phyloP scores from a whole-genome alignment of 169 alveolate species.

The Amoebophrya sp. region DNA sequence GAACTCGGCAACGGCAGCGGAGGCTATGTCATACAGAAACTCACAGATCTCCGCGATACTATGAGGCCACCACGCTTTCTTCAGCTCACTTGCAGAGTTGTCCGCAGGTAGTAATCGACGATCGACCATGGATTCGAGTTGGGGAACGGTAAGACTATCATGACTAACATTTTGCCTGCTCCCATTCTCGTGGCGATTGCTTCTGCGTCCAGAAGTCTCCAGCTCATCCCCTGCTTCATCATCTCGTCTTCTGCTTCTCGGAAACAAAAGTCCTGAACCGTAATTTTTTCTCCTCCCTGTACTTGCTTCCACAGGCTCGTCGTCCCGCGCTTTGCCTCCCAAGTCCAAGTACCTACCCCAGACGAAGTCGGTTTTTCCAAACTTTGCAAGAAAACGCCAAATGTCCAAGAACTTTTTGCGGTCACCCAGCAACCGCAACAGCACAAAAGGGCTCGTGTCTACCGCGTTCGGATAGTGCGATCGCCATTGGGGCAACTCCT shows the following conservation, averaged over 20 bases:
- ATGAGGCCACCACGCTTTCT: neutral
- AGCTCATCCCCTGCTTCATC: constrained; percentile 17
- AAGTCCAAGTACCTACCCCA: neutral
- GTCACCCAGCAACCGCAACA: neutral
- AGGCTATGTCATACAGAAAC: neutral
- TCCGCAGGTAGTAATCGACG: neutral
- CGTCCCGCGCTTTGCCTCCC: too few relatives aligned
- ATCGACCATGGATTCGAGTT: neutral
- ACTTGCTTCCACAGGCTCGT: too few relatives aligned
- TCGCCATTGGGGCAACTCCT: neutral
- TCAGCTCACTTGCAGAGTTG: neutral
- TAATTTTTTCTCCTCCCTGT: neutral
- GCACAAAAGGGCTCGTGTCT: neutral
- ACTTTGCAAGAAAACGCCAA: neutral
- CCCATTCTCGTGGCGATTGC: too few relatives aligned
- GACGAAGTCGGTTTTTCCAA: neutral
- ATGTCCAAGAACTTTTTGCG: neutral
- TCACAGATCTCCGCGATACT: neutral
- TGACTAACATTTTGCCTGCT: too few relatives aligned
- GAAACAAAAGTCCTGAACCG: neutral
- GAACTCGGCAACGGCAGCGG: neutral
- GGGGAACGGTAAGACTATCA: too few relatives aligned
- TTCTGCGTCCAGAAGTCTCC: too few relatives aligned
- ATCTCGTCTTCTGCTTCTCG: too few relatives aligned
- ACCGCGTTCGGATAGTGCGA: neutral